Conservation (phyloP, 2,329 filamentous ascomycete species). For the Phyllosticta capitalensis region DNA sequence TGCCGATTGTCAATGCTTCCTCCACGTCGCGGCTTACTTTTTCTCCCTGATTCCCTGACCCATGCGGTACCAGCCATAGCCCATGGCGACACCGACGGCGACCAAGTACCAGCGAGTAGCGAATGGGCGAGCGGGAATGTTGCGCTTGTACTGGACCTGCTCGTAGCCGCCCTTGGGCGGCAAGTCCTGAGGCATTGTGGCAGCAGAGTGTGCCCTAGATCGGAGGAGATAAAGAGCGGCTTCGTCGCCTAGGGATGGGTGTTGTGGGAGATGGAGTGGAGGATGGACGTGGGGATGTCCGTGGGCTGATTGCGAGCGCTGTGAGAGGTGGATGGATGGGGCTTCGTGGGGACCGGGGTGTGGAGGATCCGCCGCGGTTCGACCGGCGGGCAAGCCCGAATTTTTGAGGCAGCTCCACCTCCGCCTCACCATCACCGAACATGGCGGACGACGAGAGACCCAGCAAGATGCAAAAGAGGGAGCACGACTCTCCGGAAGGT, state of each 20-base stretch:
- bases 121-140: slow-evolving; percentile 86
- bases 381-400: neutral
- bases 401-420: neutral
- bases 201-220: slow-evolving; percentile 8
- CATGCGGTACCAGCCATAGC: slow-evolving; percentile 82
- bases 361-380: neutral
- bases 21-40: slow-evolving; percentile 53
- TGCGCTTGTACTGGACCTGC: slow-evolving; percentile 96
- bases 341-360: neutral
- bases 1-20: neutral
- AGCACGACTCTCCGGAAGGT: slow-evolving; percentile 1
- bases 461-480: slow-evolving; percentile 8
- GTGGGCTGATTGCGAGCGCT: slow-evolving; percentile 1
- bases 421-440: neutral
- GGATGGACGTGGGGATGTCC: neutral
- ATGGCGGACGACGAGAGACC: slow-evolving; percentile 10
- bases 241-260: slow-evolving; percentile 2
- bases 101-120: slow-evolving; percentile 69
- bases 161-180: slow-evolving; percentile 90
- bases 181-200: slow-evolving; percentile 92
- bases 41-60: slow-evolving; percentile 78
- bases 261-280: neutral
- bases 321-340: slow-evolving; percentile 4
- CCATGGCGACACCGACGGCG: slow-evolving; percentile 68
- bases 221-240: neutral